A percentile compares a stretch with the other conserved stretches of the same genome.
These are phyloP conservation scores for Phytophthora syringae DNA, from an alignment of 352 stramenopile genomes.

Conservation along the genomic window DNA sequence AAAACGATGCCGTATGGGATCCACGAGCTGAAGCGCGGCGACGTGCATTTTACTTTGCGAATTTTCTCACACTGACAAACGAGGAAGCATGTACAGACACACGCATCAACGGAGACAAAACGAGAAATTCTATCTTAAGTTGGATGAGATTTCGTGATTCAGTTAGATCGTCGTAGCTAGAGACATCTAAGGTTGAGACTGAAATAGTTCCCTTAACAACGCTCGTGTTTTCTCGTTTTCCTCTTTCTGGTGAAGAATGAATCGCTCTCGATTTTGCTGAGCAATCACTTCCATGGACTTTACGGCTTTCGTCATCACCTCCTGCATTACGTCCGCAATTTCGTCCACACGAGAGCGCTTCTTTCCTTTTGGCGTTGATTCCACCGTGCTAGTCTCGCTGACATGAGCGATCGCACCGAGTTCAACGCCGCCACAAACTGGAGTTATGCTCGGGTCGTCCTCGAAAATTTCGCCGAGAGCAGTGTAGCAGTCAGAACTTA, in stretches of 20 bases:
- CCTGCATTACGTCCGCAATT: background rate
- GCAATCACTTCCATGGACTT: background rate
- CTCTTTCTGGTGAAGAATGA: background rate
- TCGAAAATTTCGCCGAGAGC: background rate
- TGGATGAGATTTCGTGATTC: background rate
- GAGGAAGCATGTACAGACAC: background rate
- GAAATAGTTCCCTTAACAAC: background rate
- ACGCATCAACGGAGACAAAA: background rate
- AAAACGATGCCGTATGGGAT: background rate
- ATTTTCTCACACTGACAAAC: background rate
- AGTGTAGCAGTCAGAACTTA: background rate
- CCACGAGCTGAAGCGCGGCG: background rate
- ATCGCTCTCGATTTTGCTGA: background rate
- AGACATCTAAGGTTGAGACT: background rate
- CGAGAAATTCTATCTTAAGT: background rate
- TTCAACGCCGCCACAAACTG: background rate
- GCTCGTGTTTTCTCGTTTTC: background rate
- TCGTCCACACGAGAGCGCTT: background rate
- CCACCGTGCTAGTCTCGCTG: background rate
- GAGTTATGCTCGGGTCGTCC: conserved; percentile 1
- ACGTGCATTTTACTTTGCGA: background rate
- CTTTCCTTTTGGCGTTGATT: background rate
- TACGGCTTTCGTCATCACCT: background rate
- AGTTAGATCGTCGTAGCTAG: background rate
- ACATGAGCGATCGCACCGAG: background rate